These are phyloP conservation scores for Cladochytrium replicatum DNA, from an alignment of 192 early-diverging fungal species.

Conservation along the genomic window DNA sequence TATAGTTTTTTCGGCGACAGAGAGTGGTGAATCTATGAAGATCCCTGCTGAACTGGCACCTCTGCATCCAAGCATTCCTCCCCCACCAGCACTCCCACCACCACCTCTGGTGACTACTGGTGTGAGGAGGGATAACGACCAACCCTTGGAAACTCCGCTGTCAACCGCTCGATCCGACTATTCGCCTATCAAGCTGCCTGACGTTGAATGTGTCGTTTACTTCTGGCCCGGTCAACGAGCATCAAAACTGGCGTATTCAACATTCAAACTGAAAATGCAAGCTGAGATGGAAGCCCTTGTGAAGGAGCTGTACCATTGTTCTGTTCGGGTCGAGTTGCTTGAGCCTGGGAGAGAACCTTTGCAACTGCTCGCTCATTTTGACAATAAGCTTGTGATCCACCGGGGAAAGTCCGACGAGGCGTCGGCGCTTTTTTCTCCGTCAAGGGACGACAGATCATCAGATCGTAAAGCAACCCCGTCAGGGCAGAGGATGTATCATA, in stretches of 20 bases:
- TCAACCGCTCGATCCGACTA: too few relatives aligned
- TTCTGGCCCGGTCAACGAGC: constrained; percentile 37
- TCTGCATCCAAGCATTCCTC: too few relatives aligned
- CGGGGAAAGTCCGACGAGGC: constrained; percentile 8
- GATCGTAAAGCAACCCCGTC: background rate
- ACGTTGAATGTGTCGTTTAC: constrained; percentile 45
- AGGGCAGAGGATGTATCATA: constrained; percentile 27
- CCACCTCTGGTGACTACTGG: too few relatives aligned
- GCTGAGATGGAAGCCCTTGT: constrained; percentile 37
- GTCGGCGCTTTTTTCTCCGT: background rate
- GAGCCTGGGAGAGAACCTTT: constrained; percentile 38
- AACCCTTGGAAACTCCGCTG: too few relatives aligned
- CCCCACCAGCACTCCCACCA: too few relatives aligned
- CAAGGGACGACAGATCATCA: constrained; percentile 1
- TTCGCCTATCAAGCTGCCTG: background rate
- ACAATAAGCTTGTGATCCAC: constrained; percentile 32
- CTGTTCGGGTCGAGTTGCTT: constrained; percentile 21
- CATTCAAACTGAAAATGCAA: constrained; percentile 38
- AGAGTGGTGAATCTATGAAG: too few relatives aligned
- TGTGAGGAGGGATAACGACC: too few relatives aligned
- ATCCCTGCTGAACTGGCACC: too few relatives aligned
- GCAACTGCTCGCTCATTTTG: constrained; percentile 38
- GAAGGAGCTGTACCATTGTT: constrained; percentile 31
- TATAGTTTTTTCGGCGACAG: too few relatives aligned
- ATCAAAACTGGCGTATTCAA: constrained; percentile 27